Conservation (phyloP, 305 asterid species). For the Fraxinus nigra region DNA sequence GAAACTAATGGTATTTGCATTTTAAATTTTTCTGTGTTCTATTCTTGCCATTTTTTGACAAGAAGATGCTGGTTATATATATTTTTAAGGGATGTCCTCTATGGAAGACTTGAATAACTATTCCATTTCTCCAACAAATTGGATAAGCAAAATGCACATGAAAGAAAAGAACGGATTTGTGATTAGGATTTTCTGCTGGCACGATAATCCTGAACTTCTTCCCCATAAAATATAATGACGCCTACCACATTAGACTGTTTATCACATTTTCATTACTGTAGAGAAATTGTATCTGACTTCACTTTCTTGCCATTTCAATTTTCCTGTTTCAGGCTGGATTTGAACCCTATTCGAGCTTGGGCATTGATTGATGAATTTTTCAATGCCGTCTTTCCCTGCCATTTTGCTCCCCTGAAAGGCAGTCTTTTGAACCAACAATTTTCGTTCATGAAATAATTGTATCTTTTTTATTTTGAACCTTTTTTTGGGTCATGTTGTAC, state of each 20-base stretch:
- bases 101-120: not conserved
- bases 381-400: not conserved
- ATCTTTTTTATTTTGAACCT: not conserved
- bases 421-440: not conserved
- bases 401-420: not conserved
- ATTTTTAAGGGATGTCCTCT: not conserved
- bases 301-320: not conserved
- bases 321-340: constrained; percentile 55
- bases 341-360: constrained; percentile 84
- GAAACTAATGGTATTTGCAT: not conserved
- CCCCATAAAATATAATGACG: not conserved
- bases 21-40: not conserved
- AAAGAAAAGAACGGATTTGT: not conserved
- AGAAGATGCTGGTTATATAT: not conserved
- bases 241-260: not conserved
- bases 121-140: not conserved
- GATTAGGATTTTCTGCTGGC: not conserved
- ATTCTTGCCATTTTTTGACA: not conserved
- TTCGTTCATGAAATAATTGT: not conserved
- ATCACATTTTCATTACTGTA: not conserved
- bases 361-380: constrained; percentile 54
- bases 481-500: not conserved
- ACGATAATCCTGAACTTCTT: not conserved
- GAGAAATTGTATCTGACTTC: not conserved
- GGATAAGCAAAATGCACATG: not conserved